Conservation (phyloP, 495 filamentous ascomycete species). For the Aspergillus sclerotiicarbonarius region DNA sequence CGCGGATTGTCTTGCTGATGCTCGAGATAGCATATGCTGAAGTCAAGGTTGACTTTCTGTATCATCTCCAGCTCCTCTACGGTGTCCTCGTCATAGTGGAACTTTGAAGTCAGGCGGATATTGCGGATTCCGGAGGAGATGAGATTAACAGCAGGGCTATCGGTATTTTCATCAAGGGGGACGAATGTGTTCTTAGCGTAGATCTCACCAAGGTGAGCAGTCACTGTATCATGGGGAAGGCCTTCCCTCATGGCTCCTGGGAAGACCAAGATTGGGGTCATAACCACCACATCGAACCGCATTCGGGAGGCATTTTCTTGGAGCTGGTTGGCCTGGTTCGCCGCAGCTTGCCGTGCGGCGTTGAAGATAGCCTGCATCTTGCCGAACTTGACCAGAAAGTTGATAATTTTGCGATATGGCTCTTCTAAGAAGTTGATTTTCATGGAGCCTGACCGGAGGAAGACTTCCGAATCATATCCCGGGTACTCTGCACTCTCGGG, state of each 20-base stretch:
- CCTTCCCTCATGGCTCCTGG: conserved; percentile 65
- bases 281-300: conserved; percentile 89
- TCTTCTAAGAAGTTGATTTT: conserved; percentile 96
- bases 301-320: conserved; percentile 86
- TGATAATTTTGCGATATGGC: conserved; percentile 96
- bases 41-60: conserved; percentile 90
- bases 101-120: conserved; percentile 83
- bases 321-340: conserved; percentile 87
- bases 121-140: conserved; percentile 89
- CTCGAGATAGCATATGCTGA: conserved; percentile 86
- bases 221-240: conserved; percentile 74
- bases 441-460: conserved; percentile 84
- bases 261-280: conserved; percentile 94
- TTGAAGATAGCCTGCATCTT: conserved; percentile 99
- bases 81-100: conserved; percentile 70
- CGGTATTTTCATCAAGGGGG: conserved; percentile 68
- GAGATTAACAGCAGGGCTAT: conserved; percentile 78
- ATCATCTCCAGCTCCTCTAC: conserved; percentile 92
- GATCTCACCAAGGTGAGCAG: conserved; percentile 93
- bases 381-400: conserved; percentile 96
- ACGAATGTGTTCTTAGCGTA: conserved; percentile 93
- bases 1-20: conserved; percentile 73
- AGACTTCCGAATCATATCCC: conserved; percentile 92
- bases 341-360: conserved; percentile 91
- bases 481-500: conserved; percentile 70